Percentiles rank a stretch among this genome's conserved stretches.
Evolutionary conservation across 345 rosid species (phyloP).

Genomic region (Eucalyptus polyanthemos): DNA sequence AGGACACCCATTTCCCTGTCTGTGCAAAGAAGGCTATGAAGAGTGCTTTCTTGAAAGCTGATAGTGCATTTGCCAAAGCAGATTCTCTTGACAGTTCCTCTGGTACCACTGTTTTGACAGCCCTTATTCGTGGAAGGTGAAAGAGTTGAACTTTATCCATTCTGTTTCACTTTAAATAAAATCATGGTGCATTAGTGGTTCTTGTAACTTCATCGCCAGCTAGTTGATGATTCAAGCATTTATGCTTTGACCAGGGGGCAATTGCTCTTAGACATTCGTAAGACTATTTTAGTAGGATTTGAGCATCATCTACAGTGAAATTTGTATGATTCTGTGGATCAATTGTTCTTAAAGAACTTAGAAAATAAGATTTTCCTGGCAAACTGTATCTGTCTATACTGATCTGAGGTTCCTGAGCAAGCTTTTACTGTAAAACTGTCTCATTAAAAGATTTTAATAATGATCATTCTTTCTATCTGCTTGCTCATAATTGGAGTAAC

Average conservation of each 20-base stretch:
- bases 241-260: background rate
- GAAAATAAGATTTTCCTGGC: background rate
- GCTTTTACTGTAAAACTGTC: background rate
- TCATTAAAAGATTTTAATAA: background rate
- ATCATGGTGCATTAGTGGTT: background rate
- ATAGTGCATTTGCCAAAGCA: slow-evolving; percentile 6
- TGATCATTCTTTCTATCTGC: background rate
- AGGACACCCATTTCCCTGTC: slow-evolving; percentile 3
- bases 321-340: background rate
- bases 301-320: background rate
- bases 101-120: slow-evolving; percentile 17
- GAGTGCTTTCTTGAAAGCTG: slow-evolving; percentile 18
- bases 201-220: background rate
- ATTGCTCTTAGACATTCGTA: background rate
- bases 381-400: background rate
- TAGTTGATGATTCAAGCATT: background rate
- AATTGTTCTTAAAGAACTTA: background rate
- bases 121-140: slow-evolving; percentile 8
- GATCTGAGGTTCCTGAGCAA: background rate
- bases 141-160: background rate
- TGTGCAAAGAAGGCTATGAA: slow-evolving; percentile 5
- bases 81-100: slow-evolving; percentile 5
- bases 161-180: background rate
- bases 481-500: background rate
- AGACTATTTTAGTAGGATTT: background rate